Percentiles rank a stretch among this genome's conserved stretches.
Evolutionary conservation across 352 stramenopile species (phyloP).

Genomic region (Phytophthora cactorum): DNA sequence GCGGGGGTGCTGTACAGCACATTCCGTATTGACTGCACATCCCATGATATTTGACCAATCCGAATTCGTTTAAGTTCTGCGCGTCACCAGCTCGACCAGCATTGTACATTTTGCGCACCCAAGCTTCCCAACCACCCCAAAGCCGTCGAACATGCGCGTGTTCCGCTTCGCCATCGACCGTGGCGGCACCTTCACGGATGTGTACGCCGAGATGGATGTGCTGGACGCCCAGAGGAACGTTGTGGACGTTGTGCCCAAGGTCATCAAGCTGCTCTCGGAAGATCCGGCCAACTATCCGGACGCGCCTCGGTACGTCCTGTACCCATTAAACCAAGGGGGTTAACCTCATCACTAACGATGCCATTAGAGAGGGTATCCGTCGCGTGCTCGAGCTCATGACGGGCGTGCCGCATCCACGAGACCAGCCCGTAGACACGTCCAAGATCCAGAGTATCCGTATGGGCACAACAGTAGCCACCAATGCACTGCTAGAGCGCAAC

Average conservation of each 20-base stretch:
- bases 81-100: neutral
- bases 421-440: constrained; percentile 86
- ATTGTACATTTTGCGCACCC: constrained; percentile 22
- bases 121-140: neutral
- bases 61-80: constrained; percentile 7
- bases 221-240: constrained; percentile 57
- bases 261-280: constrained; percentile 98
- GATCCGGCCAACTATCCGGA: constrained; percentile 98
- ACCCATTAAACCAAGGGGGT: neutral
- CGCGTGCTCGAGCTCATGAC: constrained; percentile 95
- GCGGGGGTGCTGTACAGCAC: too few species aligned
- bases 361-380: constrained; percentile 89
- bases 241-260: constrained; percentile 63
- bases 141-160: constrained; percentile 39
- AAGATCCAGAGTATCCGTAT: constrained; percentile 97
- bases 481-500: constrained; percentile 97
- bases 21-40: constrained; percentile 1
- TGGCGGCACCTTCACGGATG: constrained; percentile 98
- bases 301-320: constrained; percentile 85
- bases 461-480: constrained; percentile 99
- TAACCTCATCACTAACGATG: constrained; percentile 8
- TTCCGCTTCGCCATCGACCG: constrained; percentile 98
- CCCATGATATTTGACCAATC: constrained; percentile 6
- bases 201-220: constrained; percentile 95
- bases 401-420: constrained; percentile 82